A percentile compares a stretch with the other conserved stretches of the same genome.
phyloP scores from a whole-genome alignment of 169 alveolate species.

The Plasmodium relictum region DNA sequence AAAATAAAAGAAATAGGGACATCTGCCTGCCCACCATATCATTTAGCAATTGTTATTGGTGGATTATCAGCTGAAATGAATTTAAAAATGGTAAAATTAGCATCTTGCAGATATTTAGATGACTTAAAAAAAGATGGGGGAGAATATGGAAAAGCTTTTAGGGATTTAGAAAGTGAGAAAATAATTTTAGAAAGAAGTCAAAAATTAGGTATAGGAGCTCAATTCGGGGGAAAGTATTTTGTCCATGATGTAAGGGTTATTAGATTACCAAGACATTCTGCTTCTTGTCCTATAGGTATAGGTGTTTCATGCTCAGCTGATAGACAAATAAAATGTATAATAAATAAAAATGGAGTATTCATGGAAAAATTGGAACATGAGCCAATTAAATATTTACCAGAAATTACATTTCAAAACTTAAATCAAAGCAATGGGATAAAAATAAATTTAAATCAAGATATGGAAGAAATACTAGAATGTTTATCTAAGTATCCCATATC shows the following conservation, averaged over 20 bases:
- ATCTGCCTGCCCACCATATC: conserved; percentile 94
- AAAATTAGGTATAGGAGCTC: conserved; percentile 93
- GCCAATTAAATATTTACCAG: conserved; percentile 88
- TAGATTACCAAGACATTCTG: conserved; percentile 93
- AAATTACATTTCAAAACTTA: conserved; percentile 35
- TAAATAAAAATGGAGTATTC: conserved; percentile 87
- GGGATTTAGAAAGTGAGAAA: conserved; percentile 88
- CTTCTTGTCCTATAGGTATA: conserved; percentile 92
- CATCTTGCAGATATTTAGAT: conserved; percentile 89
- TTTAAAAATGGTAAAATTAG: conserved; percentile 91
- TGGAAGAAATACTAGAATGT: conserved; percentile 82
- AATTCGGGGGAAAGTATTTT: conserved; percentile 93
- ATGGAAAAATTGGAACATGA: conserved; percentile 90
- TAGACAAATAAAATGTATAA: conserved; percentile 87
- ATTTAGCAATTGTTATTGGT: conserved; percentile 91
- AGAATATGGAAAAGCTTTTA: conserved; percentile 87
- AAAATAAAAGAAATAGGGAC: conserved; percentile 89
- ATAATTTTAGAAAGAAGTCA: conserved; percentile 79
- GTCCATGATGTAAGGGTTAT: conserved; percentile 92
- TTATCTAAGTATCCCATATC: conserved; percentile 85
- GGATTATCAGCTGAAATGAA: conserved; percentile 92
- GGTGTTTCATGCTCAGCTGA: conserved; percentile 95
- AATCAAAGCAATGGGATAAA: conserved; percentile 26
- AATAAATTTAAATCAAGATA: conserved; percentile 86
- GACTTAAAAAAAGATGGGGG: conserved; percentile 87